A percentile compares a stretch with the other conserved stretches of the same genome.
Evolutionary conservation across 75 land plant species (phyloP).

Genomic region (Cupressus sempervirens): DNA sequence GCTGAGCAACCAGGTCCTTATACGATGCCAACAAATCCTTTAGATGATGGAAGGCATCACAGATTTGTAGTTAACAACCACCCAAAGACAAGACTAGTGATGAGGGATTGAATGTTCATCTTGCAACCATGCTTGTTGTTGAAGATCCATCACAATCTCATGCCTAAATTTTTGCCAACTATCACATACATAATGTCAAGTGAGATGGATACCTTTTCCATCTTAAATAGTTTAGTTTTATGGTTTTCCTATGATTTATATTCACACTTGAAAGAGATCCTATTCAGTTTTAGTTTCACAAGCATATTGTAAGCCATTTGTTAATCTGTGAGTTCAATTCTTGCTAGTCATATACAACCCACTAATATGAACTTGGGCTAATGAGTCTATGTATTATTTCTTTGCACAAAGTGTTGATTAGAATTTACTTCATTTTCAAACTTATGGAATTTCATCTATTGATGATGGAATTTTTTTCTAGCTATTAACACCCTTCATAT

Average conservation of each 20-base stretch:
- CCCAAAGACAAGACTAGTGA: conserved; percentile 30
- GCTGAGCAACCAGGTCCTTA: neutral
- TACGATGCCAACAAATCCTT: neutral
- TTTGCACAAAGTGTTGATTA: neutral
- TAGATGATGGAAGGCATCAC: conserved; percentile 23
- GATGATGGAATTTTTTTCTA: neutral
- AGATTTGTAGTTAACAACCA: conserved; percentile 45
- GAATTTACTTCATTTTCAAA: neutral
- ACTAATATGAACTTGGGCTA: neutral
- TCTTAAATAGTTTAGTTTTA: neutral
- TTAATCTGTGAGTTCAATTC: neutral
- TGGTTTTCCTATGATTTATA: neutral
- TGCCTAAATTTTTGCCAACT: conserved; percentile 94
- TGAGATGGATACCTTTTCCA: neutral
- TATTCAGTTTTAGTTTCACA: neutral
- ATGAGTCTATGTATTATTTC: neutral
- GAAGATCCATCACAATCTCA: conserved; percentile 96
- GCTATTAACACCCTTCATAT: neutral
- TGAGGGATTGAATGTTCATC: conserved; percentile 83
- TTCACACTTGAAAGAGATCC: neutral
- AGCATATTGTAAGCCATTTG: neutral
- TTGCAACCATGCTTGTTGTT: conserved; percentile 97
- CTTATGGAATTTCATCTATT: neutral
- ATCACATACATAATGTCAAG: conserved; percentile 93
- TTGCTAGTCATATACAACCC: neutral